Evolutionary conservation across 768 basidiomycete genomes (phyloP).

Genomic region (Gloeostereum incarnatum): DNA sequence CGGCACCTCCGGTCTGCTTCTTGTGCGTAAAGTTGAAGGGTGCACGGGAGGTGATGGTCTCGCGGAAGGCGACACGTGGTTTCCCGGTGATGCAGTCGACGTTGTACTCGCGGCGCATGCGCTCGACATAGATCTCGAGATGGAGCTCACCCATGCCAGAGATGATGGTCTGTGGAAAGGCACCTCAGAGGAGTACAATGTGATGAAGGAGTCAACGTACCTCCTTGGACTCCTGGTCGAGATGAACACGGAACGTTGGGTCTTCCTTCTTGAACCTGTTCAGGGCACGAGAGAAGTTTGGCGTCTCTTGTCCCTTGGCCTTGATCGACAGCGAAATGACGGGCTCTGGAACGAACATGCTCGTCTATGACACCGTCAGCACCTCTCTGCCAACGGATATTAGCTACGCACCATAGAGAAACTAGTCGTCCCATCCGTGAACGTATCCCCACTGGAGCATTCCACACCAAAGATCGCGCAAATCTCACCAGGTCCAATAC

Average conservation of each 20-base stretch:
- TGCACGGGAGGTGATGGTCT: slow-evolving; percentile 79
- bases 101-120: slow-evolving; percentile 97
- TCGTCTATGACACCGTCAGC: slow-evolving; percentile 49
- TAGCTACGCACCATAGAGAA: slow-evolving; percentile 77
- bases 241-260: slow-evolving; percentile 95
- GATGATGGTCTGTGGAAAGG: slow-evolving; percentile 76
- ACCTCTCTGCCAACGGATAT: background rate
- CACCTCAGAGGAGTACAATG: background rate
- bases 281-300: slow-evolving; percentile 93
- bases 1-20: slow-evolving; percentile 97
- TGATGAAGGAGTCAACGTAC: slow-evolving; percentile 24
- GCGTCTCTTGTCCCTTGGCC: slow-evolving; percentile 85
- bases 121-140: slow-evolving; percentile 97
- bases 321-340: slow-evolving; percentile 95
- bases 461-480: slow-evolving; percentile 99
- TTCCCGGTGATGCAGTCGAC: slow-evolving; percentile 91
- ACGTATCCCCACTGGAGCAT: slow-evolving; percentile 96
- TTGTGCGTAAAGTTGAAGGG: slow-evolving; percentile 91
- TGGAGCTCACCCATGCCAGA: slow-evolving; percentile 99
- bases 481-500: slow-evolving; percentile 95
- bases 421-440: slow-evolving; percentile 84
- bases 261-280: slow-evolving; percentile 99
- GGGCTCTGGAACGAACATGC: slow-evolving; percentile 98
- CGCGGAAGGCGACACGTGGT: slow-evolving; percentile 93
- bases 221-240: slow-evolving; percentile 93